A percentile compares a stretch with the other conserved stretches of the same genome.
These are phyloP conservation scores for Maudiozyma humilis DNA, from an alignment of 1,139 yeast species.

Conservation along the genomic window DNA sequence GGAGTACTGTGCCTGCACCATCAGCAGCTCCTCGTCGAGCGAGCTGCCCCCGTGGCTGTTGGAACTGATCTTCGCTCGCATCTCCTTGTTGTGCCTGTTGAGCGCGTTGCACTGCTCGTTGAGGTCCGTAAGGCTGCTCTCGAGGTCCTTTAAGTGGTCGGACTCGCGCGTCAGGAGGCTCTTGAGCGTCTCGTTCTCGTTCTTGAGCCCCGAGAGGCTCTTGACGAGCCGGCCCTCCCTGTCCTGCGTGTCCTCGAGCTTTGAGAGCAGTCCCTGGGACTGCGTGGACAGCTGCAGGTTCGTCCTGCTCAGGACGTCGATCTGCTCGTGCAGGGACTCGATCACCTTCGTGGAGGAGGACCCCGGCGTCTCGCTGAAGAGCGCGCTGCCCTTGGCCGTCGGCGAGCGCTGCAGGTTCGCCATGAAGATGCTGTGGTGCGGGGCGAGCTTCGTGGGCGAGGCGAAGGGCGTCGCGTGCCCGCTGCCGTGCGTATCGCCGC, in stretches of 20 bases:
- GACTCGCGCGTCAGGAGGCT: constrained; percentile 55
- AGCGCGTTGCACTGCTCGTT: constrained; percentile 36
- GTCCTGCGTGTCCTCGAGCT: constrained; percentile 39
- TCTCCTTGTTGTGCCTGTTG: constrained; percentile 41
- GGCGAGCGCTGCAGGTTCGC: constrained; percentile 11
- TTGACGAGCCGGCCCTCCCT: constrained; percentile 56
- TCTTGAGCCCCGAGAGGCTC: constrained; percentile 43
- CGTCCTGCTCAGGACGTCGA: constrained; percentile 48
- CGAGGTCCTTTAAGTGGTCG: constrained; percentile 57
- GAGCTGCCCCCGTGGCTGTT: constrained; percentile 42
- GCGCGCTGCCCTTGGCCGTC: not conserved
- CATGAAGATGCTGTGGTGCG: constrained; percentile 14
- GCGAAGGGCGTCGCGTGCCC: constrained; percentile 1
- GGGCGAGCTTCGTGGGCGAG: constrained; percentile 13
- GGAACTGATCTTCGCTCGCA: constrained; percentile 43
- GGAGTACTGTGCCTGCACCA: constrained; percentile 56
- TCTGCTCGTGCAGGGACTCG: constrained; percentile 48
- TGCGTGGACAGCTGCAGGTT: constrained; percentile 42
- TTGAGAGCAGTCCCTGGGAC: constrained; percentile 43
- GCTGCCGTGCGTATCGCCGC: too few relatives aligned
- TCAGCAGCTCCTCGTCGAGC: constrained; percentile 46
- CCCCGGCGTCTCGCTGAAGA: not conserved
- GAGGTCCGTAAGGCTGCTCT: constrained; percentile 41
- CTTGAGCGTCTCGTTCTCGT: constrained; percentile 60
- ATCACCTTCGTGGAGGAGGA: constrained; percentile 35